Base-by-base conservation (phyloP, 2,329 filamentous ascomycete genomes). In the Neonectria neomacrospora region DNA sequence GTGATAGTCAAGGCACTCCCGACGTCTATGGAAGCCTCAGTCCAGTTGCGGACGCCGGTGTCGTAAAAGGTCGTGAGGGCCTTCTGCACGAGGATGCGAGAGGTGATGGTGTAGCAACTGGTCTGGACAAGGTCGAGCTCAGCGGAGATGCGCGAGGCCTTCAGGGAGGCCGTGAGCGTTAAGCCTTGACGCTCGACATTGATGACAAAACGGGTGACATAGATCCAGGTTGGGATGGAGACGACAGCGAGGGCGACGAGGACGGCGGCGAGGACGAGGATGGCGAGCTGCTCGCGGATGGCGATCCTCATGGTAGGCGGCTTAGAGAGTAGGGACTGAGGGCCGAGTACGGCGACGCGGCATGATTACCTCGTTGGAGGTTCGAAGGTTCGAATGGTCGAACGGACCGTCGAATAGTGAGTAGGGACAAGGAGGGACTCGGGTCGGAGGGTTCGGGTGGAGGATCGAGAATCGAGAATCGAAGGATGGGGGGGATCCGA, bases 271-370 rank as follows among this genome's bases (percentile, higher is more conserved):
- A 96, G 82, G 73, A 97, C 92, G 67, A 97, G 85, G 77, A 90
- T 84, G 69, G 89, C 92, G 72, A 97, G 85, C 86, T 97, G 94
- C 80, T 94, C 90, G 70, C 93, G 88, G 74, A 97, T 97, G 61
- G 91, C 90, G 77, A 97, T 88, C 78, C 93, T 89, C 92, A 97
- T 95, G 62, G 59, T 76, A 65, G 72, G 68, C 67, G 70, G 69
- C 65, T 64, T 74, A 72, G 54, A 64, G 66, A 51, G 63, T 61
- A 65, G 59, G 60, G 63, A 57, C 51, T 50, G 59, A 65, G 51
- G 64, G 61, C 54, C 55, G 61, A 68, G 59, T 62, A 47, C 61
- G 65, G 54, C 65, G 72, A 72, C 69, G 63, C 72, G 68, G 72
- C 72, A 74, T 74, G 61, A 69, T 73, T 64, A 42, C 64, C 66